A percentile compares a stretch with the other conserved stretches of the same genome.
phyloP scores from a whole-genome alignment of 2,329 filamentous ascomycete species.

The Fusarium staphyleae region DNA sequence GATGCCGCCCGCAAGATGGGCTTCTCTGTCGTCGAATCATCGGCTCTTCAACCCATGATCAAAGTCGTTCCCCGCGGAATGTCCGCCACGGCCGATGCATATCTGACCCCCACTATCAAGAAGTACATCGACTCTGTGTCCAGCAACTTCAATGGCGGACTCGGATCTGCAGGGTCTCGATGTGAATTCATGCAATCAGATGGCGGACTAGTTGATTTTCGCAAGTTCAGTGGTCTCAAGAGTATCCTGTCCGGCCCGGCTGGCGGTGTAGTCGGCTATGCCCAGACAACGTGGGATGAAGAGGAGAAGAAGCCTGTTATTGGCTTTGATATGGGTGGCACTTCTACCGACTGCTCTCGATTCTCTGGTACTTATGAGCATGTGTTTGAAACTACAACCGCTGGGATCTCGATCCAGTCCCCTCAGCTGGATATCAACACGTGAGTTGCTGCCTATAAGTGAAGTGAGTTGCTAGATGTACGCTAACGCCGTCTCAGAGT shows the following conservation, averaged over 20 bases:
- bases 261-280: conserved; percentile 80
- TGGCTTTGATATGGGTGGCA: conserved; percentile 77
- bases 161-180: conserved; percentile 37
- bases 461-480: too few species aligned
- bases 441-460: not conserved
- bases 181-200: conserved; percentile 57
- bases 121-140: conserved; percentile 43
- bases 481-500: conserved; percentile 48
- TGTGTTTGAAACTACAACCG: conserved; percentile 76
- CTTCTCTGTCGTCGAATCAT: conserved; percentile 40
- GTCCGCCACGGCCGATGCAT: conserved; percentile 52
- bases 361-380: conserved; percentile 60
- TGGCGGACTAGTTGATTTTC: conserved; percentile 59
- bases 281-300: conserved; percentile 74
- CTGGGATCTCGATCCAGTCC: conserved; percentile 78
- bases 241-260: conserved; percentile 78
- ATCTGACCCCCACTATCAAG: conserved; percentile 50
- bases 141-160: conserved; percentile 45
- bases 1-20: conserved; percentile 47
- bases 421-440: conserved; percentile 86
- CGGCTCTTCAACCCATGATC: conserved; percentile 45
- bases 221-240: conserved; percentile 71
- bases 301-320: conserved; percentile 73
- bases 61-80: conserved; percentile 52
- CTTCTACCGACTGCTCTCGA: conserved; percentile 75